These are phyloP conservation scores for Arthrobotrys pseudoclavata DNA, from an alignment of 2,329 filamentous ascomycete genomes.

Conservation along the genomic window DNA sequence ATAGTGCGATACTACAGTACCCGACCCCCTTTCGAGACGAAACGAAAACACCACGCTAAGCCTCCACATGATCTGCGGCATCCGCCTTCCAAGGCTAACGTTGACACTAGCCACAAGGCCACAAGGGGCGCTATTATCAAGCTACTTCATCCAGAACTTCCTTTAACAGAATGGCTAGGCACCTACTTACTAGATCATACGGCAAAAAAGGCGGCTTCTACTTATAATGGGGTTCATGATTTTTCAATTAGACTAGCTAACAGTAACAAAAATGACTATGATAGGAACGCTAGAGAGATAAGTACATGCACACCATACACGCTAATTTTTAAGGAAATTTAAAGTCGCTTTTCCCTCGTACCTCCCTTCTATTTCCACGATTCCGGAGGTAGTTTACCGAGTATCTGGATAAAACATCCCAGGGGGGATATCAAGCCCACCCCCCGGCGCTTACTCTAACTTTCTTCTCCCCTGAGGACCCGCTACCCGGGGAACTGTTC, in stretches of 20 bases:
- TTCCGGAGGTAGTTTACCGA: not conserved
- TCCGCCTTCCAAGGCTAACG: not conserved
- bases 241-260: not conserved
- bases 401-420: not conserved
- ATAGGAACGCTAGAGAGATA: too few relatives aligned
- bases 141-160: not conserved
- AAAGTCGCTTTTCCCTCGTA: not conserved
- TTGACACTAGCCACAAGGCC: slow-evolving; percentile 14
- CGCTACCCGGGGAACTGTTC: slow-evolving; percentile 5
- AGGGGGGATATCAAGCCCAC: not conserved
- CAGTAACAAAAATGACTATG: not conserved
- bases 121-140: slow-evolving; percentile 1
- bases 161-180: not conserved
- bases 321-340: not conserved
- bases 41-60: slow-evolving; percentile 15
- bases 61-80: slow-evolving; percentile 16
- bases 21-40: slow-evolving; percentile 2
- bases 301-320: not conserved
- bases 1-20: not conserved
- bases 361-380: not conserved
- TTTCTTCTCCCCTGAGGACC: not conserved
- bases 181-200: not conserved
- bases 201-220: too few relatives aligned
- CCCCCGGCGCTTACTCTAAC: not conserved
- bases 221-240: not conserved